These are phyloP conservation scores for Atkinsonella texensis DNA, from an alignment of 2,329 filamentous ascomycete genomes.

Conservation along the genomic window DNA sequence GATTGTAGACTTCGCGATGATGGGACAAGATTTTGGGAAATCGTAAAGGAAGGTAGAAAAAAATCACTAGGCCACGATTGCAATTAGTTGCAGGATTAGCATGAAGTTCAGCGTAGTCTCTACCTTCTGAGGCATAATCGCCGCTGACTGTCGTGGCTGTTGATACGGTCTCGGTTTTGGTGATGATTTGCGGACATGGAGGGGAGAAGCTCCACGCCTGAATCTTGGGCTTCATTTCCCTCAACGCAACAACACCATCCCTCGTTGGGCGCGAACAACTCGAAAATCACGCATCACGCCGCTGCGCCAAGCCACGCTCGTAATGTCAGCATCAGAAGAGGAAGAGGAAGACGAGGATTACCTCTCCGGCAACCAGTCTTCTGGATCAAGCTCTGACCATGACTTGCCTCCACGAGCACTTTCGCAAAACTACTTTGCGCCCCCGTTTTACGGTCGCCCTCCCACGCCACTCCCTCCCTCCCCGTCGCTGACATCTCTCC, in stretches of 20 bases:
- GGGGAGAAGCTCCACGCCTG: neutral
- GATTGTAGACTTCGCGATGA: no score
- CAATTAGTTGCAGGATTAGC: no score
- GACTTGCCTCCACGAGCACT: conserved; percentile 31
- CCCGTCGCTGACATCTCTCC: conserved; percentile 80
- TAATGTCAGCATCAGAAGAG: conserved; percentile 23
- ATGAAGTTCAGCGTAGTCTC: no score
- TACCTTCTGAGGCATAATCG: no score
- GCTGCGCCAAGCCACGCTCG: neutral
- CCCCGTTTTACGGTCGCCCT: conserved; percentile 95
- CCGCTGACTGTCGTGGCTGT: no score
- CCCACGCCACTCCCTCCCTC: conserved; percentile 88
- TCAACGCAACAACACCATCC: conserved; percentile 1
- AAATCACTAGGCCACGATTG: no score
- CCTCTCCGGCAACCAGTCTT: conserved; percentile 21
- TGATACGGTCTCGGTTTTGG: no score
- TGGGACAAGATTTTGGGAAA: no score
- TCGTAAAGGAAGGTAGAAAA: no score
- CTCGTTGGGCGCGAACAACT: neutral
- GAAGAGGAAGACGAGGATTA: conserved; percentile 25
- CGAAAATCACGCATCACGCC: neutral
- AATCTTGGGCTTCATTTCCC: neutral
- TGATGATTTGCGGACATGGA: no score
- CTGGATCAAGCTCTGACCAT: conserved; percentile 12
- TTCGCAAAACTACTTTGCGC: conserved; percentile 48